These are phyloP conservation scores for Aureobasidium sp. DNA, from an alignment of 2,329 filamentous ascomycete species.

Conservation along the genomic window DNA sequence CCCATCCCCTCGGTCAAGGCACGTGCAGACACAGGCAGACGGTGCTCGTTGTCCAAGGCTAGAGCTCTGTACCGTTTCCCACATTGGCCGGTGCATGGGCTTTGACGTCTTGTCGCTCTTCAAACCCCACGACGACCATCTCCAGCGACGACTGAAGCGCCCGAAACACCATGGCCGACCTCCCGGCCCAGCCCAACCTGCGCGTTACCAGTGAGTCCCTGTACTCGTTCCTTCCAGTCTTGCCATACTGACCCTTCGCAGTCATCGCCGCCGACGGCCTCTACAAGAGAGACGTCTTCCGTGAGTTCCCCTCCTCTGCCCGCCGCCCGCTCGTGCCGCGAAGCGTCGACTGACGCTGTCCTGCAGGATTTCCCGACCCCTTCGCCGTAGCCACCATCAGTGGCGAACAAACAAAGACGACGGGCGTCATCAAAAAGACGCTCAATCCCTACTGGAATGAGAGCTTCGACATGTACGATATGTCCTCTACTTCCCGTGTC, in stretches of 20 bases:
- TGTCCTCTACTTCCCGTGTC: neutral
- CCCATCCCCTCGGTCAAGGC: neutral
- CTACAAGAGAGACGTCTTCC: constrained; percentile 98
- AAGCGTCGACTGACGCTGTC: constrained; percentile 15
- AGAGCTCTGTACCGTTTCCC: neutral
- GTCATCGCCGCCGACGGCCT: constrained; percentile 98
- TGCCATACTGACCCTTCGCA: constrained; percentile 32
- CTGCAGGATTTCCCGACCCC: constrained; percentile 84
- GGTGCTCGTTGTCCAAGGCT: neutral
- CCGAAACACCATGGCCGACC: constrained; percentile 32
- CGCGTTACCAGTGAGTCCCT: constrained; percentile 74
- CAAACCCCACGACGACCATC: neutral
- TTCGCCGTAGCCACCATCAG: constrained; percentile 96
- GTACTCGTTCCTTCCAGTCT: too few relatives aligned
- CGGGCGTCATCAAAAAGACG: constrained; percentile 91
- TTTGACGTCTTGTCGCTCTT: neutral
- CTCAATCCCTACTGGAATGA: constrained; percentile 99
- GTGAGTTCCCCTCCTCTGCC: constrained; percentile 49
- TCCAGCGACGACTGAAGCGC: neutral
- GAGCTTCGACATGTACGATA: constrained; percentile 86
- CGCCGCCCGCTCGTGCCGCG: constrained; percentile 4
- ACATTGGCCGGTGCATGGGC: neutral
- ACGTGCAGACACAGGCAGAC: neutral
- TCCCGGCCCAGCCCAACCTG: constrained; percentile 62
- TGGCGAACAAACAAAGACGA: constrained; percentile 98